phyloP scores from a whole-genome alignment of 345 rosid species.

The Rhodamnia rubescens region DNA sequence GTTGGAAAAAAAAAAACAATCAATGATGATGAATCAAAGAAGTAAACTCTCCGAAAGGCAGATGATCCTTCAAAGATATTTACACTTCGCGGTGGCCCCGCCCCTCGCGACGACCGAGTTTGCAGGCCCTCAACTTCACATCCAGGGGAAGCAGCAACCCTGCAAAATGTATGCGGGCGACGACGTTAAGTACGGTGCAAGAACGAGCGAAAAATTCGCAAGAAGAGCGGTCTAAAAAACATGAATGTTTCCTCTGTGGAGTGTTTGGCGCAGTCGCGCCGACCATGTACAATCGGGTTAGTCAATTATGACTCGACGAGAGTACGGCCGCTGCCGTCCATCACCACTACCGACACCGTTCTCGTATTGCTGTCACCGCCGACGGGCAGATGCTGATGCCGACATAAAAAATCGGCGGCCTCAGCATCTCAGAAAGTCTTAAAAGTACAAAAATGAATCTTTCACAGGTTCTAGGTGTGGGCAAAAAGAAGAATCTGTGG shows the following conservation, averaged over 20 bases:
- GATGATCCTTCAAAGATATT: neutral
- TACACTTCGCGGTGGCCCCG: neutral
- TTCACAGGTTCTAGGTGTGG: neutral
- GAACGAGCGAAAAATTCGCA: neutral
- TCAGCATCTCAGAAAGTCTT: neutral
- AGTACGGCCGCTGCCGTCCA: neutral
- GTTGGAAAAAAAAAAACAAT: neutral
- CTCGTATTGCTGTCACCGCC: neutral
- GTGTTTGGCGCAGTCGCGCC: neutral
- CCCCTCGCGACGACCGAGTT: neutral
- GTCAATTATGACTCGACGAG: neutral
- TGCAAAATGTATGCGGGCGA: neutral
- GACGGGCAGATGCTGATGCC: neutral
- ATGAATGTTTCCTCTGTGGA: neutral
- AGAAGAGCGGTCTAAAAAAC: neutral
- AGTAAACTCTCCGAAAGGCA: neutral
- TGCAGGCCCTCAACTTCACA: neutral
- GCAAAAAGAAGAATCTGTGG: neutral
- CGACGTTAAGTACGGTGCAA: neutral
- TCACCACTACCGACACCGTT: neutral
- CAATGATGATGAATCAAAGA: neutral
- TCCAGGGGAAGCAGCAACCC: neutral
- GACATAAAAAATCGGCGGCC: neutral
- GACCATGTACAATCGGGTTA: neutral
- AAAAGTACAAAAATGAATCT: neutral